Conservation (phyloP, 352 stramenopile species). For the Pythium dissimile region DNA sequence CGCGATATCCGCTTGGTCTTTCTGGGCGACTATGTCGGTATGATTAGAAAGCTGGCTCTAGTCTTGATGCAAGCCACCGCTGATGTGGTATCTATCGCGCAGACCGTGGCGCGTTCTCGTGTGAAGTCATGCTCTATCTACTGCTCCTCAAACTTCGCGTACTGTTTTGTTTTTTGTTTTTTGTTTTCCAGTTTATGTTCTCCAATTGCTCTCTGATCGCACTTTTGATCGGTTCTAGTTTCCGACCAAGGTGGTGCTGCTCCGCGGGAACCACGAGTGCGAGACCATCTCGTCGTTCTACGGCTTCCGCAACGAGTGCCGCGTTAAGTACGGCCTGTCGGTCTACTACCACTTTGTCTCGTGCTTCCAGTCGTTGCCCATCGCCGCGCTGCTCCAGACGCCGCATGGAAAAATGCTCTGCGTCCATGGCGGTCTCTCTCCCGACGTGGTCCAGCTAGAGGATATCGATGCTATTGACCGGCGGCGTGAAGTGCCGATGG, state of each 20-base stretch:
- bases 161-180: not conserved
- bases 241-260: constrained; percentile 52
- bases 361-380: constrained; percentile 71
- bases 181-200: not conserved
- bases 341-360: constrained; percentile 80
- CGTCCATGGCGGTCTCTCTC: constrained; percentile 70
- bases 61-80: no score
- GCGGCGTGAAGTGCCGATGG: constrained; percentile 54
- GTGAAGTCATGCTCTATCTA: constrained; percentile 79
- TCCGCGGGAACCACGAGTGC: constrained; percentile 83
- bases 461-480: constrained; percentile 62
- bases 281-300: constrained; percentile 87
- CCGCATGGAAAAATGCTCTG: constrained; percentile 54
- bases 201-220: not conserved
- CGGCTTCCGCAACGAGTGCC: constrained; percentile 78
- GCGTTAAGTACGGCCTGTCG: constrained; percentile 76
- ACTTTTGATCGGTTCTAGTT: constrained; percentile 25
- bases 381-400: constrained; percentile 52
- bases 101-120: constrained; percentile 78
- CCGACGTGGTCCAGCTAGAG: constrained; percentile 39
- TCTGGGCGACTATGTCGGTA: constrained; percentile 74
- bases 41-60: no score
- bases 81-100: not conserved
- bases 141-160: constrained; percentile 52
- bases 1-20: constrained; percentile 63